Conservation (phyloP, 2,329 filamentous ascomycete species). For the Alternaria angustiovoidea region DNA sequence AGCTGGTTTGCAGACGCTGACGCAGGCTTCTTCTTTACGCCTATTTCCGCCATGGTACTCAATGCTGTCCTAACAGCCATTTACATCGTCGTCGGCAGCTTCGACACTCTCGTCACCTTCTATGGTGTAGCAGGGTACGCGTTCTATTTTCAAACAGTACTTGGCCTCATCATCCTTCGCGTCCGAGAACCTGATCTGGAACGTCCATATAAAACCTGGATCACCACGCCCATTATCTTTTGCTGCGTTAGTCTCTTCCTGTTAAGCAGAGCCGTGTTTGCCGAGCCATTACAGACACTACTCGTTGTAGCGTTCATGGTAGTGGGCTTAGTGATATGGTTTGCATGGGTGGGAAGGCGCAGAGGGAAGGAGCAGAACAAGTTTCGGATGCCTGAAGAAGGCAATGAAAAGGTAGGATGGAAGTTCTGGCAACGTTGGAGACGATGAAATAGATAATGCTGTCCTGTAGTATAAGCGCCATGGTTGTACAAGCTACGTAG, state of each 20-base stretch:
- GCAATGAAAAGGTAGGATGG: constrained; percentile 49
- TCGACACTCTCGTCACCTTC: constrained; percentile 90
- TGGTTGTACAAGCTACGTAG: background rate
- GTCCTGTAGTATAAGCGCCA: background rate
- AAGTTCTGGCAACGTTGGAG: constrained; percentile 57
- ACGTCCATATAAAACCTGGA: constrained; percentile 94
- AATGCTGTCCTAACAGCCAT: constrained; percentile 76
- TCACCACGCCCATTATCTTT: constrained; percentile 95
- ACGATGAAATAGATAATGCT: constrained; percentile 6
- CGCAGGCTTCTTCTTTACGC: constrained; percentile 86
- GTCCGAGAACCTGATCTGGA: constrained; percentile 88
- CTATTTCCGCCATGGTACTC: constrained; percentile 87
- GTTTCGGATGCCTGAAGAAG: constrained; percentile 31
- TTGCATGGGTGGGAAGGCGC: constrained; percentile 76
- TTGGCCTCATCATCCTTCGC: constrained; percentile 89
- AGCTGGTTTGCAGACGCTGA: constrained; percentile 65
- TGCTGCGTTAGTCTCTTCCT: constrained; percentile 97
- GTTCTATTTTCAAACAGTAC: constrained; percentile 95
- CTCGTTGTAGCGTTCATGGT: constrained; percentile 86
- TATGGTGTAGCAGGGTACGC: constrained; percentile 97
- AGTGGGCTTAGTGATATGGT: constrained; percentile 86
- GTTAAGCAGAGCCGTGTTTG: constrained; percentile 86
- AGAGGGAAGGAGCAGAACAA: constrained; percentile 37
- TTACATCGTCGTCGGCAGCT: constrained; percentile 89
- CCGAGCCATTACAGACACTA: constrained; percentile 87